phyloP scores from a whole-genome alignment of 768 basidiomycete species.

The Psilocybe tampanensis region DNA sequence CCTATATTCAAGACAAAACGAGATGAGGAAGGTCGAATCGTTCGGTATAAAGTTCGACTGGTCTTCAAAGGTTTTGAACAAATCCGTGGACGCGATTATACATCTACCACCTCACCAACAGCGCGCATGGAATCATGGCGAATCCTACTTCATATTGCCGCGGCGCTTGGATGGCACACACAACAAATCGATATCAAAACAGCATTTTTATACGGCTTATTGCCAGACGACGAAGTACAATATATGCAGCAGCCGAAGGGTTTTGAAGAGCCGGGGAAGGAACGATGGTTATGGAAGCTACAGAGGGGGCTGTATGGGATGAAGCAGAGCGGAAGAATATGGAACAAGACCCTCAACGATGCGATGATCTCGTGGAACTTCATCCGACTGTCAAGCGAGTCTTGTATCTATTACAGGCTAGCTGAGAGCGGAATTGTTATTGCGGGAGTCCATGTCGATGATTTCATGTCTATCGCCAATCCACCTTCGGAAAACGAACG shows the following conservation, averaged over 20 bases:
- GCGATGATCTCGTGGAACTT: conserved; percentile 34
- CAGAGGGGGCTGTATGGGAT: conserved; percentile 35
- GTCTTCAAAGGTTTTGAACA: conserved; percentile 47
- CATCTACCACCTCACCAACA: conserved; percentile 41
- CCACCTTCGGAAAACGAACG: not conserved
- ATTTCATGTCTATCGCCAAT: conserved; percentile 22
- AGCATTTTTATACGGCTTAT: conserved; percentile 37
- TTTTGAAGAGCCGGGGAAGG: conserved; percentile 27
- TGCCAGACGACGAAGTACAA: conserved; percentile 28
- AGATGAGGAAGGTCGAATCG: conserved; percentile 28
- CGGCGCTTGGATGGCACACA: conserved; percentile 33
- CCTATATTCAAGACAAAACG: conserved; percentile 15
- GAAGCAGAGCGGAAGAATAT: conserved; percentile 37
- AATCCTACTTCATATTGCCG: conserved; percentile 37
- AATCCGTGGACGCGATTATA: conserved; percentile 42
- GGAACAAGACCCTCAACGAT: conserved; percentile 35
- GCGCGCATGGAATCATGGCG: conserved; percentile 40
- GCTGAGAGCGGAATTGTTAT: conserved; percentile 22
- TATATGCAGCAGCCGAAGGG: conserved; percentile 41
- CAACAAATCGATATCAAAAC: conserved; percentile 43
- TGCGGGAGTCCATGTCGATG: conserved; percentile 36
- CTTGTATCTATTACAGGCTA: conserved; percentile 32
- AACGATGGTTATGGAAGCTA: conserved; percentile 26
- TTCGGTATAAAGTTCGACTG: conserved; percentile 36
- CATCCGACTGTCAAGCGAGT: conserved; percentile 26